These are phyloP conservation scores for Fusarium penzigii DNA, from an alignment of 2,329 filamentous ascomycete species.

Conservation along the genomic window DNA sequence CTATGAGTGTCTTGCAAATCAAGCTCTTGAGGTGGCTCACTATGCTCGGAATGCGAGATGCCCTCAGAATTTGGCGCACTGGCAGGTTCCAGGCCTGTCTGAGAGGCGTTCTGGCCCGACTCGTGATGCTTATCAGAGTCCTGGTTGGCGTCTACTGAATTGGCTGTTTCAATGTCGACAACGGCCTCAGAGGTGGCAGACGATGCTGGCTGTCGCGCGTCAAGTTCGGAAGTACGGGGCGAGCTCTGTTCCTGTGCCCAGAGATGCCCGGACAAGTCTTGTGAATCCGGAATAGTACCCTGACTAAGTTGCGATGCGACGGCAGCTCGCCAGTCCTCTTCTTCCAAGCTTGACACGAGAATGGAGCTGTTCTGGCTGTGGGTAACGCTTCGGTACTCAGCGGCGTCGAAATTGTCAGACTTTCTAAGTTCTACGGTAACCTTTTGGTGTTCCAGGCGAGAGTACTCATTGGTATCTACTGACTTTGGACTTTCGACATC, in stretches of 20 bases:
- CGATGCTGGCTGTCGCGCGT: conserved; percentile 2
- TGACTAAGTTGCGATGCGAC: conserved; percentile 36
- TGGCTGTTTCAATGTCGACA: background rate
- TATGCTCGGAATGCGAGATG: background rate
- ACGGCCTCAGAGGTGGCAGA: background rate
- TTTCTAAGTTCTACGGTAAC: conserved; percentile 35
- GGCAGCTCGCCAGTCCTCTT: conserved; percentile 33
- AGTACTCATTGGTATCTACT: conserved; percentile 9
- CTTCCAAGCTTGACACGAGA: conserved; percentile 37
- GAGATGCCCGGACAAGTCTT: conserved; percentile 35
- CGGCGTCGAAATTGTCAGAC: conserved; percentile 33
- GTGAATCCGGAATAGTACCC: conserved; percentile 46
- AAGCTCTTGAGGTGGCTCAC: background rate
- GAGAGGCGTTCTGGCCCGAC: background rate
- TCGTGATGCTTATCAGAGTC: background rate
- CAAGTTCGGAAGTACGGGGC: conserved; percentile 2
- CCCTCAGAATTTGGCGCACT: background rate
- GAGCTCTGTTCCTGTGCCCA: conserved; percentile 14
- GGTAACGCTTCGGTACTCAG: conserved; percentile 38
- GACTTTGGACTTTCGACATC: conserved; percentile 18
- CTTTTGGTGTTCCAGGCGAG: conserved; percentile 9
- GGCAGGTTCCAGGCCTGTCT: background rate
- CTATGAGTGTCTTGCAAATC: background rate
- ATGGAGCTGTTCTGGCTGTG: conserved; percentile 32
- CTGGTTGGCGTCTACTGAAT: background rate